A percentile compares a stretch with the other conserved stretches of the same genome.
Evolutionary conservation across 306 rosid genomes (phyloP).

Genomic region (Cucurbita maxima): DNA sequence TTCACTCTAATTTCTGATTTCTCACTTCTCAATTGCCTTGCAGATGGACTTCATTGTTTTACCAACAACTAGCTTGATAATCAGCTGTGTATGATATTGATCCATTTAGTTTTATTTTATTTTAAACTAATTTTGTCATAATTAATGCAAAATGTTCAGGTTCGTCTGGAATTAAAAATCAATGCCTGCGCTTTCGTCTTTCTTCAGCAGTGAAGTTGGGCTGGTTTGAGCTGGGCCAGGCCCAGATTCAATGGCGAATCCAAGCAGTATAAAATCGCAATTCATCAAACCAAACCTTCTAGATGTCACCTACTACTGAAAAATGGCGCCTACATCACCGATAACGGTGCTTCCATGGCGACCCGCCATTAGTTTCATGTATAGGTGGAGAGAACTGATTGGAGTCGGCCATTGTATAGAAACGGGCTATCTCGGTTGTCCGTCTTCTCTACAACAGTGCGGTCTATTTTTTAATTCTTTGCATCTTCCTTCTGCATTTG

Average conservation of each 20-base stretch:
- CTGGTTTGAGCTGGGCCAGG: neutral
- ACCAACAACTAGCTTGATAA: too few relatives aligned
- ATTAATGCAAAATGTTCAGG: neutral
- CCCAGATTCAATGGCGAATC: neutral
- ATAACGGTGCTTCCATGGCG: neutral
- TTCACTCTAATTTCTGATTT: too few relatives aligned
- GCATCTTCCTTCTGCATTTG: neutral
- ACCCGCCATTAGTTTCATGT: neutral
- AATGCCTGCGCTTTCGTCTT: neutral
- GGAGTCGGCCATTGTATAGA: neutral
- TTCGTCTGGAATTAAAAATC: neutral
- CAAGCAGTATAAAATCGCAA: neutral
- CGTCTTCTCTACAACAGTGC: neutral
- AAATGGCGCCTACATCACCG: neutral
- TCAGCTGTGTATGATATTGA: too few relatives aligned
- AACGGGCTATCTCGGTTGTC: conserved; percentile 1
- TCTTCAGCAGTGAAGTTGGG: neutral
- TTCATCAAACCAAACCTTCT: neutral
- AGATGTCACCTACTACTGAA: neutral
- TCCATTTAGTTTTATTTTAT: neutral
- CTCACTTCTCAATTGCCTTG: too few relatives aligned
- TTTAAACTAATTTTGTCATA: neutral
- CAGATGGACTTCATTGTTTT: too few relatives aligned
- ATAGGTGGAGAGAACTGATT: neutral
- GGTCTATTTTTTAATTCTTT: neutral